Evolutionary conservation across 371 early-diverging fungal genomes (phyloP), one percentile per base, ranked within the genome.

Genomic region (Mortierella sp.): DNA sequence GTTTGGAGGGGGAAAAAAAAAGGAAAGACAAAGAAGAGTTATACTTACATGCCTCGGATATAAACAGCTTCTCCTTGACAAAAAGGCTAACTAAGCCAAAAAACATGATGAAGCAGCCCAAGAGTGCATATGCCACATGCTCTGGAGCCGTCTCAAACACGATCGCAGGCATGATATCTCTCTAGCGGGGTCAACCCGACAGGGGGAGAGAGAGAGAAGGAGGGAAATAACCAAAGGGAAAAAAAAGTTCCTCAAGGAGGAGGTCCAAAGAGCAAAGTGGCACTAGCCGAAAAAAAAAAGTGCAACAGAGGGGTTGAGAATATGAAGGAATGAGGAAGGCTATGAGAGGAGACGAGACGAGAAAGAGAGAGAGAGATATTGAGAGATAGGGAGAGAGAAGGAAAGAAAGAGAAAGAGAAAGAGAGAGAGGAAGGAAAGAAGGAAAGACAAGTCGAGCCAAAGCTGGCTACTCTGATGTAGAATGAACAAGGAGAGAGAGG

Each of bases 41-140:
- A 4, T 37, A 82, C 86, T 87, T 89, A 91, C 91, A 87, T 25
- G 97, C 90, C 86, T 98, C 99, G 44, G 95, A 93, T 68, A 99
- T 76, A 83, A 92, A 96, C 57, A 97, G 87, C 11, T 88, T 85
- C 70, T 99, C 97, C 76, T 98, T 98, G 62, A 96, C 82, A 74
- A 95, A 87, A 76, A 98, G 88, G 21, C 98, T 98, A 51, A 97
- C 86, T 66, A 96, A 90, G 3, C 96, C 96, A 73, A 95, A 96
- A 57, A 92, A 64, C 43, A 94, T 83, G 70, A 96, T 92, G 81
- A 98, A 97, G 16, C 92, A 92, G 66, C 96, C 95, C 23, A 95
- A 66, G 26, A 94, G 69, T 51, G 79, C 79, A 57, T 72, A 77
- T 53, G 70, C 72, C 7, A 77, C 57, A 62, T 77, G 79, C 66